These are phyloP conservation scores for Cyphellophora europaea DNA, from an alignment of 2,329 filamentous ascomycete genomes.

Conservation along the genomic window DNA sequence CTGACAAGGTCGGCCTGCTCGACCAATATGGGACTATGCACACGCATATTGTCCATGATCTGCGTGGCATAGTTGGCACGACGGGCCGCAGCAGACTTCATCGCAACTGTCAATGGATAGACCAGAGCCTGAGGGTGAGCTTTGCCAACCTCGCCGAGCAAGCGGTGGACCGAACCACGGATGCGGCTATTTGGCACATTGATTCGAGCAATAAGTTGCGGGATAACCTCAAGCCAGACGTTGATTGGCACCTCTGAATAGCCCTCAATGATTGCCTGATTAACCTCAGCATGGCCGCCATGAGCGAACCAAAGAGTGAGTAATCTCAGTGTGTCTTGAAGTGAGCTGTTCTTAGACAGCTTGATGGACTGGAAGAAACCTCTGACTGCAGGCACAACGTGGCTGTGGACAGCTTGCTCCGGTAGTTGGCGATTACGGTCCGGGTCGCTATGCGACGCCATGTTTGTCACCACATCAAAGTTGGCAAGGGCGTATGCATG, in stretches of 20 bases:
- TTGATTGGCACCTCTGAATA: conserved; percentile 89
- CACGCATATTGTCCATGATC: conserved; percentile 97
- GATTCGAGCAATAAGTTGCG: conserved; percentile 92
- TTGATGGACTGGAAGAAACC: conserved; percentile 98
- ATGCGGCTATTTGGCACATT: conserved; percentile 89
- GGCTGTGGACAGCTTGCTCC: conserved; percentile 52
- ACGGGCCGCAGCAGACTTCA: conserved; percentile 84
- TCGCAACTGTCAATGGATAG: conserved; percentile 92
- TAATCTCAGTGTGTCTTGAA: conserved; percentile 88
- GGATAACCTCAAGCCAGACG: conserved; percentile 97
- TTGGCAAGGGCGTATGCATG: conserved; percentile 97
- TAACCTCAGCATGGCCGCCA: conserved; percentile 80
- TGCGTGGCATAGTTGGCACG: conserved; percentile 79
- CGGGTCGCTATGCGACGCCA: conserved; percentile 58
- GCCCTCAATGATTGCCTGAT: conserved; percentile 77
- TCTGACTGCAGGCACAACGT: conserved; percentile 87
- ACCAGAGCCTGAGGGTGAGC: conserved; percentile 93
- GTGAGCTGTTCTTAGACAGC: conserved; percentile 78
- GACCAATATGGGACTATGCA: conserved; percentile 84
- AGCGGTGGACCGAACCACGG: conserved; percentile 79
- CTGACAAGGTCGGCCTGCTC: conserved; percentile 94
- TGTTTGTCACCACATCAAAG: conserved; percentile 89
- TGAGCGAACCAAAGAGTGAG: conserved; percentile 96
- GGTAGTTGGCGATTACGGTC: conserved; percentile 30
- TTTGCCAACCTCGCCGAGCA: conserved; percentile 85